A percentile compares a stretch with the other conserved stretches of the same genome.
phyloP scores from a whole-genome alignment of 1,139 yeast genomes.

The Diutina rugosa region DNA sequence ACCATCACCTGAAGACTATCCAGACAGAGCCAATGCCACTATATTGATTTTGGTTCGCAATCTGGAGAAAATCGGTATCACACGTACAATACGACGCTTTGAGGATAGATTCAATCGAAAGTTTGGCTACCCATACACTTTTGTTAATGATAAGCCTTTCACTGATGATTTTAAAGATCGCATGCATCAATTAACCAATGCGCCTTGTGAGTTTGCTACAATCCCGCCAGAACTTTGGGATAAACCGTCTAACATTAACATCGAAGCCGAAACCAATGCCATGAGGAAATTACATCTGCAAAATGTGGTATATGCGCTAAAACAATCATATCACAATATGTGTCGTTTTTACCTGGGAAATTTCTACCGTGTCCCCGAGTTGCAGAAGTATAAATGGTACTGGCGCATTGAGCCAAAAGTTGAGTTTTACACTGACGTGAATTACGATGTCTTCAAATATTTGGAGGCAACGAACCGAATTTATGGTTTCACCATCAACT shows the following conservation, averaged over 20 bases:
- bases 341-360: conserved; percentile 58
- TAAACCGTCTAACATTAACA: conserved; percentile 47
- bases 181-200: conserved; percentile 28
- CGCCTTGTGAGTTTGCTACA: conserved; percentile 44
- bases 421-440: conserved; percentile 48
- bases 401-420: conserved; percentile 82
- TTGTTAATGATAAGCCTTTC: conserved; percentile 61
- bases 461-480: conserved; percentile 50
- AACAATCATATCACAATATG: conserved; percentile 65
- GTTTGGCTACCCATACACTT: conserved; percentile 70
- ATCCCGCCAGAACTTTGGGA: conserved; percentile 51
- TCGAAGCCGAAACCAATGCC: conserved; percentile 21
- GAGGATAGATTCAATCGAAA: conserved; percentile 56
- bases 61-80: conserved; percentile 37
- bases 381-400: conserved; percentile 44
- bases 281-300: conserved; percentile 27
- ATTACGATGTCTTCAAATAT: conserved; percentile 68
- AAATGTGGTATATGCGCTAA: conserved; percentile 50
- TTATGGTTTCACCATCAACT: conserved; percentile 57
- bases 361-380: conserved; percentile 50
- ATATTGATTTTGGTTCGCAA: conserved; percentile 61
- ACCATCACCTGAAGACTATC: conserved; percentile 12
- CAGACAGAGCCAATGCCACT: conserved; percentile 53
- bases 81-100: conserved; percentile 40
- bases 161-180: conserved; percentile 37